A percentile compares a stretch with the other conserved stretches of the same genome.
Evolutionary conservation across 1,284 basidiomycete species (phyloP).

Genomic region (Volvariella surrecta): DNA sequence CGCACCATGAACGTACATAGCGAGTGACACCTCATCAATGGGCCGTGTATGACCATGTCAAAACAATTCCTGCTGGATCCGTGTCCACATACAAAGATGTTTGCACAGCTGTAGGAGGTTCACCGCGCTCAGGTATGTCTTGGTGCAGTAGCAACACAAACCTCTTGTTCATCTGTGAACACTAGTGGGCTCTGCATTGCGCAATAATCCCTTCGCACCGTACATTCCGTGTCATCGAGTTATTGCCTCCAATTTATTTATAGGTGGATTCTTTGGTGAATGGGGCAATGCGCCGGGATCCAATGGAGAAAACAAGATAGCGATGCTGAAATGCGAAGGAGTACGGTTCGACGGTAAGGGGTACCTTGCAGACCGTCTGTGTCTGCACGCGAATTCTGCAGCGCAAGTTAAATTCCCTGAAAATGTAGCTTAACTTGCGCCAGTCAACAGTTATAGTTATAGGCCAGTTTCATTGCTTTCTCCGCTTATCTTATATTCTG

Average conservation of each 20-base stretch:
- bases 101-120: constrained; percentile 42
- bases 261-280: constrained; percentile 55
- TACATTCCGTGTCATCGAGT: constrained; percentile 60
- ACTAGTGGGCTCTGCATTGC: constrained; percentile 53
- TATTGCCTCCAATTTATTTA: constrained; percentile 46
- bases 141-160: background rate
- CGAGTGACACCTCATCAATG: constrained; percentile 44
- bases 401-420: too few relatives aligned
- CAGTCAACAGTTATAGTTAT: too few relatives aligned
- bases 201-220: constrained; percentile 56
- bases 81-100: constrained; percentile 52
- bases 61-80: constrained; percentile 39
- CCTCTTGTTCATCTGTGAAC: background rate
- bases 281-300: constrained; percentile 37
- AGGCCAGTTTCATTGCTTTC: too few relatives aligned
- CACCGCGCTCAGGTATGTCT: constrained; percentile 46
- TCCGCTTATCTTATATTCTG: too few relatives aligned
- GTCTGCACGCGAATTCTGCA: background rate
- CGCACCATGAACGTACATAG: constrained; percentile 13
- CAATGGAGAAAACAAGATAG: constrained; percentile 32
- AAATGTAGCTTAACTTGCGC: too few relatives aligned
- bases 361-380: constrained; percentile 18
- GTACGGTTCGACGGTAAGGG: constrained; percentile 37
- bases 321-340: constrained; percentile 39
- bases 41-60: constrained; percentile 49